These are phyloP conservation scores for Apophysomyces trapeziformis DNA, from an alignment of 371 early-diverging fungal genomes.

Conservation along the genomic window DNA sequence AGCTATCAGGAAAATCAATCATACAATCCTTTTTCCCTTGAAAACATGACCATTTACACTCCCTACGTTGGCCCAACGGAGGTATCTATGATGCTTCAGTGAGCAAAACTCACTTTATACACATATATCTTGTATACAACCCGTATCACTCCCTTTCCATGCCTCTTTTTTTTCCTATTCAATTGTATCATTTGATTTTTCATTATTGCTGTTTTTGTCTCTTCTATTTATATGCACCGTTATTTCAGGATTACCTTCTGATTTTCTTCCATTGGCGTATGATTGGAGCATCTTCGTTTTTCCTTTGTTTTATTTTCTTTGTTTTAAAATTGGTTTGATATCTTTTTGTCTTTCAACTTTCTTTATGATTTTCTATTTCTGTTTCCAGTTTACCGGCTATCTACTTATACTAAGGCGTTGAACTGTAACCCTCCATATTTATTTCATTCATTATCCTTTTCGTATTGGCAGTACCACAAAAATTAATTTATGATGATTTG, in stretches of 20 bases:
- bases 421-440: constrained; percentile 7
- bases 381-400: constrained; percentile 1
- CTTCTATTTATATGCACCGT: not conserved
- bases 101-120: not conserved
- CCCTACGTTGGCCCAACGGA: constrained; percentile 23
- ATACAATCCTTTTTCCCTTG: not conserved
- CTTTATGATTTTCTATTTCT: constrained; percentile 12
- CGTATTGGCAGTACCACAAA: constrained; percentile 16
- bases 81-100: constrained; percentile 16
- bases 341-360: constrained; percentile 3
- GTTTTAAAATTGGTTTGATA: constrained; percentile 8
- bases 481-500: constrained; percentile 12
- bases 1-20: not conserved
- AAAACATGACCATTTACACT: constrained; percentile 2
- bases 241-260: constrained; percentile 2
- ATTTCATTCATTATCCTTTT: constrained; percentile 14
- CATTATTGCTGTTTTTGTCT: constrained; percentile 1
- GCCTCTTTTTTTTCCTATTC: not conserved
- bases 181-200: constrained; percentile 1
- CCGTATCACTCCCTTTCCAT: not conserved
- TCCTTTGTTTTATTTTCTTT: constrained; percentile 13
- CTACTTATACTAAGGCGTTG: constrained; percentile 17
- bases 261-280: constrained; percentile 10
- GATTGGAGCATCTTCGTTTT: constrained; percentile 19
- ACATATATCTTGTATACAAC: not conserved